Conservation (phyloP, 228 moss, liverwort and hornwort species). For the Sphagnum fallax region DNA sequence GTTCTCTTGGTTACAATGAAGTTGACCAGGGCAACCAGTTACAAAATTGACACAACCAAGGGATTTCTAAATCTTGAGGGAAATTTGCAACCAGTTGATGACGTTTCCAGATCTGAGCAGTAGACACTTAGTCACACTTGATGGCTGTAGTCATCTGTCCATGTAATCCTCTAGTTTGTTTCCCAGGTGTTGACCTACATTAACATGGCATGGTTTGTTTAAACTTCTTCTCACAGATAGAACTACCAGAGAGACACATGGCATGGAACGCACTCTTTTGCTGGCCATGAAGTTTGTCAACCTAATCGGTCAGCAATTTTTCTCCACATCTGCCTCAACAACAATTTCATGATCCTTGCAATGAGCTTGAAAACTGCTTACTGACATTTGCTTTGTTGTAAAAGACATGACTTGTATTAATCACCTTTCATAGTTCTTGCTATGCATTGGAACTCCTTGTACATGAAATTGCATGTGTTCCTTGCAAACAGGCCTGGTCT, state of each 20-base stretch:
- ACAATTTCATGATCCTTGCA: neutral
- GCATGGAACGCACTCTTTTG: conserved; percentile 70
- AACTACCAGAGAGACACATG: conserved; percentile 33
- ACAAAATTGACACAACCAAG: no score
- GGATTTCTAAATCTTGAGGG: no score
- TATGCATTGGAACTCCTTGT: no score
- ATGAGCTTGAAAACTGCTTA: neutral
- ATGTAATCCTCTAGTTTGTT: neutral
- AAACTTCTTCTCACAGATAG: conserved; percentile 19
- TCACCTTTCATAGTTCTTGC: neutral
- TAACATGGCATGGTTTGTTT: no score
- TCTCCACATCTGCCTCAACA: neutral
- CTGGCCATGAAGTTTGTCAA: conserved; percentile 83
- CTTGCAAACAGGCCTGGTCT: conserved; percentile 48
- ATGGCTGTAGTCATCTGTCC: no score
- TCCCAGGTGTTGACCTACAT: no score
- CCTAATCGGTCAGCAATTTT: conserved; percentile 48
- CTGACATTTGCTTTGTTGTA: neutral
- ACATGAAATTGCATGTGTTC: no score
- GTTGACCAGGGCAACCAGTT: no score
- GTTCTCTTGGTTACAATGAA: no score
- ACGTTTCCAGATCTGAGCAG: neutral
- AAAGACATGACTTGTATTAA: neutral
- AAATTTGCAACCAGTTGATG: no score
- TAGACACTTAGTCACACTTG: no score